A percentile compares a stretch with the other conserved stretches of the same genome.
Conservation (phyloP, 2,329 filamentous ascomycete species). For the Cephalotrichum gorgonifer region DNA sequence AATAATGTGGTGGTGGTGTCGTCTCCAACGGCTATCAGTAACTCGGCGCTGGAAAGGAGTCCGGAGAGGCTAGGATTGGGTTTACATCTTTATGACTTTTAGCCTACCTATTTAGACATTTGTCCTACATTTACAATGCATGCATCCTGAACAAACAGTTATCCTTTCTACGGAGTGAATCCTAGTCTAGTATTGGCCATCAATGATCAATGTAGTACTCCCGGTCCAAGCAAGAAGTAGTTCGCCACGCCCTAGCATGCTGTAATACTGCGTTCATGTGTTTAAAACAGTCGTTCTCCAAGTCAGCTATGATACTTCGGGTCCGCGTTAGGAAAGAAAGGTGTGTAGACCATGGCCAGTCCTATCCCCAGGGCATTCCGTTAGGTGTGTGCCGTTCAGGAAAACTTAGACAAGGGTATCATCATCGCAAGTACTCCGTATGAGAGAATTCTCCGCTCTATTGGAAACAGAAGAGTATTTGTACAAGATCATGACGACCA, state of each 20-base stretch:
- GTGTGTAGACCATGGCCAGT: background rate
- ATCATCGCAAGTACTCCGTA: background rate
- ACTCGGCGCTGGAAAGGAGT: background rate
- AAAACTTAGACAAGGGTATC: too few species aligned
- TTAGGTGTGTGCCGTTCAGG: too few species aligned
- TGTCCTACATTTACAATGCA: background rate
- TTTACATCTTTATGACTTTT: background rate
- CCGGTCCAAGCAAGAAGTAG: background rate
- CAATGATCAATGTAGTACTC: background rate
- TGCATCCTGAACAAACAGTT: background rate
- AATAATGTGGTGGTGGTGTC: too few species aligned
- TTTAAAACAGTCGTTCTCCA: too few species aligned
- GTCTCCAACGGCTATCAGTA: too few species aligned
- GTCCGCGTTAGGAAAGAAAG: too few species aligned
- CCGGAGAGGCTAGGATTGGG: background rate
- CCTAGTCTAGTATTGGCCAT: too few species aligned
- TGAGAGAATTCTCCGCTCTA: background rate
- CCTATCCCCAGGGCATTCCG: too few species aligned
- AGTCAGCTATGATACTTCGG: too few species aligned
- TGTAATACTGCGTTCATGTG: too few species aligned
- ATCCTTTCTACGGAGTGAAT: background rate
- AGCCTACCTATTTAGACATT: background rate
- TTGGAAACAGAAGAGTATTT: conserved; percentile 1
- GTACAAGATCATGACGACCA: conserved; percentile 2
- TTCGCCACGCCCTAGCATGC: too few species aligned